Evolutionary conservation across 306 rosid genomes (phyloP).

Genomic region (Cucurbita ficifolia): DNA sequence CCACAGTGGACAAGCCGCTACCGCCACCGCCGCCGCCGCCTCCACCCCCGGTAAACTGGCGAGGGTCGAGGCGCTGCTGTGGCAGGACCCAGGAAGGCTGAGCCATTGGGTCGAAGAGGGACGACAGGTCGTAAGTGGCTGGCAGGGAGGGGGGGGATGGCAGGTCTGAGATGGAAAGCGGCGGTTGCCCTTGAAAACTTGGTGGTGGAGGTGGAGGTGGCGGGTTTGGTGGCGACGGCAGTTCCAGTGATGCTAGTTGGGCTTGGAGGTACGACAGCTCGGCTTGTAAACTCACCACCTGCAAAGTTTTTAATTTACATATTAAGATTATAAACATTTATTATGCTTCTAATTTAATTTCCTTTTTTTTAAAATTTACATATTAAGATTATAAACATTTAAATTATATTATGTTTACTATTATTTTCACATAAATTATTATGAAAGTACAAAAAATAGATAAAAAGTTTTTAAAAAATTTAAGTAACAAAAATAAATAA

Average conservation of each 20-base stretch:
- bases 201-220: slow-evolving; percentile 33
- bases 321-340: not conserved
- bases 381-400: not conserved
- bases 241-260: slow-evolving; percentile 58
- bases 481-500: no score
- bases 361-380: not conserved
- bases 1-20: slow-evolving; percentile 12
- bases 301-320: not conserved
- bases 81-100: slow-evolving; percentile 58
- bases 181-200: slow-evolving; percentile 9
- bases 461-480: no score
- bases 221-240: slow-evolving; percentile 48
- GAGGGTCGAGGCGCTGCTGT: slow-evolving; percentile 36
- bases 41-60: slow-evolving; percentile 23
- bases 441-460: no score
- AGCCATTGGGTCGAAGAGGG: slow-evolving; percentile 68
- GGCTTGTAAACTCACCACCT: slow-evolving; percentile 80
- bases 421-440: no score
- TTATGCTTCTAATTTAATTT: not conserved
- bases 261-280: slow-evolving; percentile 77
- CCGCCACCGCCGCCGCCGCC: no score
- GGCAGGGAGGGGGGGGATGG: slow-evolving; percentile 30
- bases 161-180: slow-evolving; percentile 41
- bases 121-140: slow-evolving; percentile 48
- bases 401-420: no score